Percentiles rank a stretch among this genome's conserved stretches.
These are phyloP conservation scores for Diaporthe ampelina DNA, from an alignment of 2,329 filamentous ascomycete genomes.

Conservation along the genomic window DNA sequence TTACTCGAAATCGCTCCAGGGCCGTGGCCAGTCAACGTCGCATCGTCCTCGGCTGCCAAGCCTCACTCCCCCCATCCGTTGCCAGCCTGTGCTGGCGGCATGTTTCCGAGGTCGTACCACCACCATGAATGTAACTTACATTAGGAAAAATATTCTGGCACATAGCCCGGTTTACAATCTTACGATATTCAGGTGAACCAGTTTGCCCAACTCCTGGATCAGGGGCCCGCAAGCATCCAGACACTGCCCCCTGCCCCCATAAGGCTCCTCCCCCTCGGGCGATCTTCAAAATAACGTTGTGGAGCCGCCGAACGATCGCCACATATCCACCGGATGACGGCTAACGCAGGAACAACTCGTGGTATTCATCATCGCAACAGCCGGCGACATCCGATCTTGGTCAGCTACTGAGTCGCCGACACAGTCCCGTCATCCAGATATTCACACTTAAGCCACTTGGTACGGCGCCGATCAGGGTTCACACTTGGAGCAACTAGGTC, in stretches of 20 bases:
- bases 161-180: not conserved
- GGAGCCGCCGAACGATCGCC: constrained; percentile 15
- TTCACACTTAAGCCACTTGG: constrained; percentile 14
- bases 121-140: not conserved
- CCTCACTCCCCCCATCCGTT: not conserved
- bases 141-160: not conserved
- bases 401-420: not conserved
- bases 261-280: constrained; percentile 1
- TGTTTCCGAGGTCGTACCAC: constrained; percentile 28
- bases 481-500: not conserved
- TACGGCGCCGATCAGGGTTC: not conserved
- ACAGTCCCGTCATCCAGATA: not conserved
- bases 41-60: constrained; percentile 15
- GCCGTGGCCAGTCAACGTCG: constrained; percentile 17
- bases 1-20: constrained; percentile 18
- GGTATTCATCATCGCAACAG: not conserved
- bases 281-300: constrained; percentile 8
- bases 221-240: not conserved
- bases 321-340: not conserved
- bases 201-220: not conserved
- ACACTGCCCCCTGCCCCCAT: constrained; percentile 5
- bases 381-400: constrained; percentile 15
- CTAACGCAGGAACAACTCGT: constrained; percentile 17
- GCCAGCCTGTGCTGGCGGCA: constrained; percentile 3
- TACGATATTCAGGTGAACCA: constrained; percentile 20